A percentile compares a stretch with the other conserved stretches of the same genome.
phyloP scores from a whole-genome alignment of 1,139 yeast species.

The Nakaseomyces sp. region DNA sequence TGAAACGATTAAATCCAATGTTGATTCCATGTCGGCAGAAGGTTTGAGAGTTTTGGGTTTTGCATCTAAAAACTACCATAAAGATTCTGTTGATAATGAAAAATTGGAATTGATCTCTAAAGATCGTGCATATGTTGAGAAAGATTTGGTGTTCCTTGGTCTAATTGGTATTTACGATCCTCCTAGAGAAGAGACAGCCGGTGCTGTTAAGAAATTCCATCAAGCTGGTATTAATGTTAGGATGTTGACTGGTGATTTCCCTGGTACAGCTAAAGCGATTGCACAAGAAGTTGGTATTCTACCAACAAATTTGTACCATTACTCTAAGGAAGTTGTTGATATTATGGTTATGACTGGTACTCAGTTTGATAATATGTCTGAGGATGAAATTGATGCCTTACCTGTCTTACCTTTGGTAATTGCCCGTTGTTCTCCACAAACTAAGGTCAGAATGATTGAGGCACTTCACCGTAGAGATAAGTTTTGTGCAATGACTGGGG shows the following conservation, averaged over 20 bases:
- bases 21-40: slow-evolving; percentile 62
- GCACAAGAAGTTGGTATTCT: slow-evolving; percentile 88
- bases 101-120: slow-evolving; percentile 12
- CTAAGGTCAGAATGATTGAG: slow-evolving; percentile 83
- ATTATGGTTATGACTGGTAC: slow-evolving; percentile 76
- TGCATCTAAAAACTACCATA: slow-evolving; percentile 42
- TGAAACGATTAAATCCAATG: slow-evolving; percentile 43
- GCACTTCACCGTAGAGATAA: slow-evolving; percentile 90
- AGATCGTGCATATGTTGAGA: slow-evolving; percentile 46
- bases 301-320: slow-evolving; percentile 60
- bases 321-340: slow-evolving; percentile 60
- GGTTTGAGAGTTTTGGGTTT: slow-evolving; percentile 85
- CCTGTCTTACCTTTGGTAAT: slow-evolving; percentile 80
- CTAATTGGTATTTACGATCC: slow-evolving; percentile 95
- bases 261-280: slow-evolving; percentile 82
- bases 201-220: slow-evolving; percentile 65
- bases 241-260: slow-evolving; percentile 98
- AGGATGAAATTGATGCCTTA: slow-evolving; percentile 59
- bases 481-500: slow-evolving; percentile 98
- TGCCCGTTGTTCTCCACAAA: slow-evolving; percentile 96
- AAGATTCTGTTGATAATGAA: slow-evolving; percentile 34
- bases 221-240: slow-evolving; percentile 93
- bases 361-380: slow-evolving; percentile 61
- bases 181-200: slow-evolving; percentile 77
- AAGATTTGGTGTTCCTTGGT: slow-evolving; percentile 71